Base-by-base conservation (phyloP, 768 basidiomycete genomes). In the Calocybe indica region DNA sequence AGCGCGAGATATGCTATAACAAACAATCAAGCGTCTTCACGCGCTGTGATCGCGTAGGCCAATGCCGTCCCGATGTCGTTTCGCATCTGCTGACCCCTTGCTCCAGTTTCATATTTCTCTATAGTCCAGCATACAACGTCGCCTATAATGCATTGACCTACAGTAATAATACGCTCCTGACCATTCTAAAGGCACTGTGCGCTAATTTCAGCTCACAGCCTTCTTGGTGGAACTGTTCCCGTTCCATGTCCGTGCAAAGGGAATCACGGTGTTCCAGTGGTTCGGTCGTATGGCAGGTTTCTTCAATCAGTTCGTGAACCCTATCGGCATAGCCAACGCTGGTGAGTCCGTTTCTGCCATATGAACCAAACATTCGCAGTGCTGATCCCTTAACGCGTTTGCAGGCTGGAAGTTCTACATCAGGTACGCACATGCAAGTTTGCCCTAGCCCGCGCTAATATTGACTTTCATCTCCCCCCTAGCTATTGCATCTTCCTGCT, bases 221-320 rank as follows among this genome's bases (percentile, higher is more conserved):
- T 82, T 71, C 71, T 61, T 83, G 50, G 80, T 83, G n/a, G 83
- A 84, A 55, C 58, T 85, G 31, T 83, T 84, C 69, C 82, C 83
- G 0, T 84, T 70, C 65, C 75, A 79, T 51, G 72, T 73, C 29
- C 79, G 83, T 48, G 74, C 82, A 1, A 77, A 74, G 58, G 83
- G 83, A 35, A 73, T 84, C 45, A 64, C 80, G 4, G 56, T 83
- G 11, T 83, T 79, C 67, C 79, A 83, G 52, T 78, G 72, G 69
- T 79, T 75, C 60, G 66, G 72, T 39, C 75, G 80, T 9, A 61
- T 69, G 29, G 78, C 78, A 6, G 67, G 74, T 5, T 80, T 79
- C 65, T 79, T 83, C 71, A 83, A 83, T 57, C 79, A 79, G 54
- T 83, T 80, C 59, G 78, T 82, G 46, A 82, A 82, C 59, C 80